These are phyloP conservation scores for Komagataella mondaviorum DNA, from an alignment of 805 yeast genomes.

Conservation along the genomic window DNA sequence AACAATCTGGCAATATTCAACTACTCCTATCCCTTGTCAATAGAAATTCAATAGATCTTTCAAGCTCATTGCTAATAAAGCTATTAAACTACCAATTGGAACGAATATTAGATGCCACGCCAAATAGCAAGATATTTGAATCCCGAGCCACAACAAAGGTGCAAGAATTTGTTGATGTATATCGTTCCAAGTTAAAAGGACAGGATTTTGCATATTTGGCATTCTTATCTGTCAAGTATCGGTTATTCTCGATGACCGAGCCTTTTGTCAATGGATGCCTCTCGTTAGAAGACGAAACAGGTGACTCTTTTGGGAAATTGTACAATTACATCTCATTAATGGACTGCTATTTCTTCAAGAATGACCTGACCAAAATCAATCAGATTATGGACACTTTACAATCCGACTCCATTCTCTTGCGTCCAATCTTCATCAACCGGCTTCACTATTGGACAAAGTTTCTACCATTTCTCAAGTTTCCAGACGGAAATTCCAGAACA, in stretches of 20 bases:
- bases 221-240: background rate
- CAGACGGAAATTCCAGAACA: background rate
- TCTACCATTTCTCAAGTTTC: constrained; percentile 3
- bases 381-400: background rate
- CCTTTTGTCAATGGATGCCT: background rate
- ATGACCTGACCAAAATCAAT: background rate
- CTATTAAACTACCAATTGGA: background rate
- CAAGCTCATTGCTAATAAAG: background rate
- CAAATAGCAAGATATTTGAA: background rate
- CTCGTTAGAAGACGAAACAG: background rate
- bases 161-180: background rate
- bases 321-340: background rate
- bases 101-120: background rate
- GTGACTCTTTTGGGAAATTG: background rate
- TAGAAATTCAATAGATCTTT: background rate
- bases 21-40: background rate
- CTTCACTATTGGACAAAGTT: background rate
- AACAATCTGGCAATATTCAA: background rate
- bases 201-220: background rate
- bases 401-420: background rate
- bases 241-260: background rate
- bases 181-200: background rate
- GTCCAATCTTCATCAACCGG: background rate
- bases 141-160: background rate
- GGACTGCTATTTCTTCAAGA: background rate